phyloP scores from a whole-genome alignment of 2,329 filamentous ascomycete genomes.

The Leptographium galeiforme region DNA sequence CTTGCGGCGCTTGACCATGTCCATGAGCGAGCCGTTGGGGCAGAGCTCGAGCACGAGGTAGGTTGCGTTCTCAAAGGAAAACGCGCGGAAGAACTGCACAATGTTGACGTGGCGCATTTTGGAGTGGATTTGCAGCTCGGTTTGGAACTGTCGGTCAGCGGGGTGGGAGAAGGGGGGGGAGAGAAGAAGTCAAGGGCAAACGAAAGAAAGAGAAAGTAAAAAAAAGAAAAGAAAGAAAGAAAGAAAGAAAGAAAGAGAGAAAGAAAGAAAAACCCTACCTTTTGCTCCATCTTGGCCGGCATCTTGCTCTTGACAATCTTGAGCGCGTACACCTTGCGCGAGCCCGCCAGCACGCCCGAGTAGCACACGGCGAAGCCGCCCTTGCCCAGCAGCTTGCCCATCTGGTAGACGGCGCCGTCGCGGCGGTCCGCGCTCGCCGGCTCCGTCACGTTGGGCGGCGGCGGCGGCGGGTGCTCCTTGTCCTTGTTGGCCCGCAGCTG shows the following conservation, averaged over 20 bases:
- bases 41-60: conserved; percentile 92
- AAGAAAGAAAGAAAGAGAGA: neutral
- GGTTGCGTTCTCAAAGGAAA: conserved; percentile 77
- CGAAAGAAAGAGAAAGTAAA: neutral
- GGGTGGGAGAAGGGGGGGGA: neutral
- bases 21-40: conserved; percentile 90
- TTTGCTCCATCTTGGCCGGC: conserved; percentile 72
- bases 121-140: conserved; percentile 92
- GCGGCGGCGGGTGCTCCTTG: conserved; percentile 53
- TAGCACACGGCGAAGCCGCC: conserved; percentile 77
- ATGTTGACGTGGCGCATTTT: conserved; percentile 96
- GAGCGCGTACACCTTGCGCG: conserved; percentile 56
- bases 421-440: conserved; percentile 55
- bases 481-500: conserved; percentile 45
- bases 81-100: conserved; percentile 88
- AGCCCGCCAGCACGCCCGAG: conserved; percentile 52
- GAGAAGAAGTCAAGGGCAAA: neutral
- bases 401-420: conserved; percentile 59
- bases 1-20: conserved; percentile 89
- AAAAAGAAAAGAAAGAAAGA: neutral
- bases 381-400: conserved; percentile 63
- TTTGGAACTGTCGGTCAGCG: conserved; percentile 42
- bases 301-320: conserved; percentile 78
- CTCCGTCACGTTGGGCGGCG: conserved; percentile 45
- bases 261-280: conserved; percentile 36